Evolutionary conservation across 1,139 yeast genomes (phyloP).

Genomic region (Yamadazyma trypodendri): DNA sequence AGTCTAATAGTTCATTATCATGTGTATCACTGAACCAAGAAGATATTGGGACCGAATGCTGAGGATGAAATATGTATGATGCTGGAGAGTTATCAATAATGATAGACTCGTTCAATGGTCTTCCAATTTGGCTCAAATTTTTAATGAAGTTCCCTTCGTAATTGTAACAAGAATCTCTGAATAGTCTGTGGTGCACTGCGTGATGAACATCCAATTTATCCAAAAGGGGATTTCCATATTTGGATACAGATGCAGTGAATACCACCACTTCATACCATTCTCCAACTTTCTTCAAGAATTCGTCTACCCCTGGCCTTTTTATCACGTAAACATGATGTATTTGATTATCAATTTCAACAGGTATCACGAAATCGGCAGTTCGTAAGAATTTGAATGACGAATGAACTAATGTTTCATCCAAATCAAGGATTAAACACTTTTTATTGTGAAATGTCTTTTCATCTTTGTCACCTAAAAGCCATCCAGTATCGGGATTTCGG

Average conservation of each 20-base stretch:
- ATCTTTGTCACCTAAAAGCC: conserved; percentile 54
- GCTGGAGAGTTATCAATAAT: conserved; percentile 98
- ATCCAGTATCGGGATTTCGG: conserved; percentile 57
- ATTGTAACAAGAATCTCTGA: conserved; percentile 68
- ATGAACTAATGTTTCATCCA: conserved; percentile 96
- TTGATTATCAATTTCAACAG: conserved; percentile 79
- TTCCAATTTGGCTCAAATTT: conserved; percentile 88
- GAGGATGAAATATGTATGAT: conserved; percentile 94
- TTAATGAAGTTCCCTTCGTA: conserved; percentile 91
- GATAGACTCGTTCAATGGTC: conserved; percentile 82
- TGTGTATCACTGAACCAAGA: conserved; percentile 98
- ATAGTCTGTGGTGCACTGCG: conserved; percentile 84
- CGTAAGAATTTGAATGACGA: conserved; percentile 89
- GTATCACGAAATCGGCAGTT: conserved; percentile 93
- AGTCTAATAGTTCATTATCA: conserved; percentile 89
- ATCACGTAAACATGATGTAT: conserved; percentile 93
- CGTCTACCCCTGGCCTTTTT: conserved; percentile 97
- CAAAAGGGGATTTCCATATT: conserved; percentile 93
- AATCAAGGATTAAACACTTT: conserved; percentile 85
- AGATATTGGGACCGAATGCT: conserved; percentile 96
- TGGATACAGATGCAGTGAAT: conserved; percentile 91
- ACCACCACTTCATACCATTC: conserved; percentile 91
- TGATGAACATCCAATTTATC: conserved; percentile 77
- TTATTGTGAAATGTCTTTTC: conserved; percentile 41
- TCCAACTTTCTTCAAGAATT: conserved; percentile 80